Base-by-base conservation (phyloP, 768 basidiomycete genomes). In the Pisolithus sp. region DNA sequence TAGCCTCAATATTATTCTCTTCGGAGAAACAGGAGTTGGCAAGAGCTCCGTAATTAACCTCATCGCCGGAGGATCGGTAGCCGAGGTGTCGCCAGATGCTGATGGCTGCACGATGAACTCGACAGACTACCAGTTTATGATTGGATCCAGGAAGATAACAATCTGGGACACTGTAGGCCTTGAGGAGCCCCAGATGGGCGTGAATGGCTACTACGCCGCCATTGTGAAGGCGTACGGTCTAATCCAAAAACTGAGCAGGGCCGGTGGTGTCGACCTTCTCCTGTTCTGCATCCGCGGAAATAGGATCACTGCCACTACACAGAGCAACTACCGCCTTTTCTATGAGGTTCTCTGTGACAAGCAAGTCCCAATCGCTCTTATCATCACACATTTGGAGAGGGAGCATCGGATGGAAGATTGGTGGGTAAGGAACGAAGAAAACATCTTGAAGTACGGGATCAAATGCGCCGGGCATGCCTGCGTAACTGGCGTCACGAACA, bases 31-130 rank as follows among this genome's bases (percentile, higher is more conserved):
- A 2, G 66, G 66, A 2, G 66, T 68, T 48, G 70, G 71, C 13
- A 77, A 77, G 51, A 77, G 76, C 48, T 73, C 72, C 17, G 62
- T 75, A 42, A 62, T 77, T 51, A 77, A 76, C 59, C 66, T 76
- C 60, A 53, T 76, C n/a, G 61, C 62, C 20, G 67, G 62, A 26
- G 13, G 50, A 2, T 49, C 59, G 1, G 34, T 60, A 17, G 74
- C 73, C 1, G 48, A 46, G 12, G 59, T 66, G 15, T 73, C 72
- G 7, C 64, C 62, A 20, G 65, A 64, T 24, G 66, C 61, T 8
- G 57, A 59, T 20, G 65, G 67, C 12, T 67, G 69, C 44, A 74
- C 73, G 6, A 57, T 75, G 23, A 48, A 64, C 17, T 65, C 57
- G 41, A 60, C 53, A 5, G 51, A 51, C 6, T 66, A 74, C 48